Evolutionary conservation across 495 filamentous ascomycete species (phyloP).

Genomic region (Penicillium riverlandense): DNA sequence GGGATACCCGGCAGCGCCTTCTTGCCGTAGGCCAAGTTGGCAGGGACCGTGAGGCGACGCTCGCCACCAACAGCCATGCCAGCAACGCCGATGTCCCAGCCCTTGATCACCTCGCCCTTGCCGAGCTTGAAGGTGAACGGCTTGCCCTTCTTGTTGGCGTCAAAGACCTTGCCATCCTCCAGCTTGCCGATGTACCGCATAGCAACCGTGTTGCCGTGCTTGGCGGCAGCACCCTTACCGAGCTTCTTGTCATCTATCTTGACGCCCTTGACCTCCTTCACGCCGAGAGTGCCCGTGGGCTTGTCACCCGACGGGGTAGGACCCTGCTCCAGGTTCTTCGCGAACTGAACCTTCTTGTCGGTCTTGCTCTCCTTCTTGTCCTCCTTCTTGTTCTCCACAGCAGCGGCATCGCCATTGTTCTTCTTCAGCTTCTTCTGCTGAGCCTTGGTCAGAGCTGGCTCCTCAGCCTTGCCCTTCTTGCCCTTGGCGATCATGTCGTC

Average conservation of each 20-base stretch:
- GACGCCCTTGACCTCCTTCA: conserved; percentile 77
- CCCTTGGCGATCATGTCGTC: conserved; percentile 73
- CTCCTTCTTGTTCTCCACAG: conserved; percentile 45
- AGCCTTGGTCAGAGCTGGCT: conserved; percentile 77
- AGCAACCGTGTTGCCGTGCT: conserved; percentile 77
- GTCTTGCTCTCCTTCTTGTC: conserved; percentile 39
- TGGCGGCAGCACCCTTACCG: conserved; percentile 71
- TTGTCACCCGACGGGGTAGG: conserved; percentile 65
- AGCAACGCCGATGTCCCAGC: conserved; percentile 89
- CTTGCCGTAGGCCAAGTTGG: conserved; percentile 79
- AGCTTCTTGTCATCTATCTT: conserved; percentile 93
- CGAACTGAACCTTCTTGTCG: conserved; percentile 98
- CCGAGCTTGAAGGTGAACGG: conserved; percentile 94
- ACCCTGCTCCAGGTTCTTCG: conserved; percentile 95
- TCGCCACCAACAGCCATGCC: conserved; percentile 93
- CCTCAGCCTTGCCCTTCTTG: conserved; percentile 46
- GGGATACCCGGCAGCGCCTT: conserved; percentile 75
- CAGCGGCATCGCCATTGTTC: conserved; percentile 80
- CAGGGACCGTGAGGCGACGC: conserved; percentile 81
- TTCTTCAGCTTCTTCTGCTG: conserved; percentile 98
- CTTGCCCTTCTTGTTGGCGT: conserved; percentile 95
- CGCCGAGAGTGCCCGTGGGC: conserved; percentile 50
- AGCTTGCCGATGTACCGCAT: conserved; percentile 98
- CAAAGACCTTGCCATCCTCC: conserved; percentile 85
- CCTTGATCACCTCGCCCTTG: conserved; percentile 93